These are phyloP conservation scores for Flaveria trinervia DNA, from an alignment of 129 eudicot genomes.

Conservation along the genomic window DNA sequence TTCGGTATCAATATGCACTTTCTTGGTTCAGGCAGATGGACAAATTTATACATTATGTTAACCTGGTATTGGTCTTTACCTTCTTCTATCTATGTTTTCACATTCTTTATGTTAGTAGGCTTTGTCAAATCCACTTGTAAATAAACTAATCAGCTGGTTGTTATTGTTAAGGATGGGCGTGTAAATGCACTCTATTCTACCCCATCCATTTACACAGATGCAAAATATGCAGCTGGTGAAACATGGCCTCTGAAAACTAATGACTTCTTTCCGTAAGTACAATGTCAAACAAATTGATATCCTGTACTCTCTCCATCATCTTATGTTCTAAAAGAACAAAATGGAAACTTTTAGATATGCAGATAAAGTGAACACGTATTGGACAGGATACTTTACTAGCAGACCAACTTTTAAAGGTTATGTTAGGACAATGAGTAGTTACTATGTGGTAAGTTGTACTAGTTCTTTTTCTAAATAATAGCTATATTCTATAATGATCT, in stretches of 20 bases:
- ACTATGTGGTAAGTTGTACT: conserved; percentile 61
- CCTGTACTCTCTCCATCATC: background rate
- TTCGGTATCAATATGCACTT: conserved; percentile 91
- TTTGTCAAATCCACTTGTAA: conserved; percentile 14
- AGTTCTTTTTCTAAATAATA: background rate
- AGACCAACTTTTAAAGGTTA: conserved; percentile 90
- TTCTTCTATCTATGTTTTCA: conserved; percentile 12
- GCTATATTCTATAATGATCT: conserved; percentile 18
- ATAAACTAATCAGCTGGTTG: background rate
- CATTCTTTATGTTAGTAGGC: background rate
- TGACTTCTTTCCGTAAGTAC: conserved; percentile 67
- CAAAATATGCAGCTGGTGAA: conserved; percentile 56
- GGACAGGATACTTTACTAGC: conserved; percentile 98
- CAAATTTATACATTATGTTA: conserved; percentile 92
- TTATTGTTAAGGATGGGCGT: conserved; percentile 56
- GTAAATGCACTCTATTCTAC: conserved; percentile 70
- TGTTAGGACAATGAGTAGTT: conserved; percentile 81
- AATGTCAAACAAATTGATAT: conserved; percentile 19
- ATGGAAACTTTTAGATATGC: conserved; percentile 64
- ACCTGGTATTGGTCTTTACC: conserved; percentile 54
- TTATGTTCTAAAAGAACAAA: conserved; percentile 22
- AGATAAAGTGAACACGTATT: conserved; percentile 79
- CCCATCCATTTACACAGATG: conserved; percentile 64
- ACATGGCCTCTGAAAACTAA: conserved; percentile 64
- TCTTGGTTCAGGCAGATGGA: conserved; percentile 99